Evolutionary conservation across 2,329 filamentous ascomycete species (phyloP).

Genomic region (Cladosporium sp.): DNA sequence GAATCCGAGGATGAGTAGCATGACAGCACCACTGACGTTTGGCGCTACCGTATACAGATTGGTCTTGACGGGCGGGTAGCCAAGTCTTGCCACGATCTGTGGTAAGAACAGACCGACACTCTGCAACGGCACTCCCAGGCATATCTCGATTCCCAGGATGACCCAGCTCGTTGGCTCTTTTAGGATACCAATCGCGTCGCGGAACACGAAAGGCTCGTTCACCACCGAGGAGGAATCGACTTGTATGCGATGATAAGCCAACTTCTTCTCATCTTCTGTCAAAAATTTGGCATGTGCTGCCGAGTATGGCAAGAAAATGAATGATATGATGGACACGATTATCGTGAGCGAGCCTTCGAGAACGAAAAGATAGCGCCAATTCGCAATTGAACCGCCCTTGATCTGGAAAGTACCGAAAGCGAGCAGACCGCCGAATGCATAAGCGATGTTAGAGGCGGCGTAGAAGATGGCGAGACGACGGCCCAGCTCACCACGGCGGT

Average conservation of each 20-base stretch:
- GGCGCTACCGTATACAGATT: slow-evolving; percentile 81
- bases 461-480: slow-evolving; percentile 70
- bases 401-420: slow-evolving; percentile 61
- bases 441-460: slow-evolving; percentile 69
- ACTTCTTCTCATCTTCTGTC: slow-evolving; percentile 59
- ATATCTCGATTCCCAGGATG: slow-evolving; percentile 55
- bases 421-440: slow-evolving; percentile 59
- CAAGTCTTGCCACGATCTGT: slow-evolving; percentile 52
- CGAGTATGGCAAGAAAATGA: slow-evolving; percentile 63
- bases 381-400: slow-evolving; percentile 44
- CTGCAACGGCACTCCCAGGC: slow-evolving; percentile 56
- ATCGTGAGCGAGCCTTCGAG: slow-evolving; percentile 58
- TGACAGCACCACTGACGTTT: slow-evolving; percentile 68
- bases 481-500: slow-evolving; percentile 66
- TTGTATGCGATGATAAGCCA: slow-evolving; percentile 70
- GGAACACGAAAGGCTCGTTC: slow-evolving; percentile 52
- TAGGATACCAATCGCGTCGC: slow-evolving; percentile 51
- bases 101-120: slow-evolving; percentile 56
- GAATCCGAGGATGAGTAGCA: slow-evolving; percentile 70
- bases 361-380: slow-evolving; percentile 65
- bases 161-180: slow-evolving; percentile 51
- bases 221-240: slow-evolving; percentile 67
- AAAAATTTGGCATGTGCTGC: slow-evolving; percentile 64
- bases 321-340: slow-evolving; percentile 57
- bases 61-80: slow-evolving; percentile 58